phyloP scores from a whole-genome alignment of 208 protist genomes.

The Porcisia hertigi region DNA sequence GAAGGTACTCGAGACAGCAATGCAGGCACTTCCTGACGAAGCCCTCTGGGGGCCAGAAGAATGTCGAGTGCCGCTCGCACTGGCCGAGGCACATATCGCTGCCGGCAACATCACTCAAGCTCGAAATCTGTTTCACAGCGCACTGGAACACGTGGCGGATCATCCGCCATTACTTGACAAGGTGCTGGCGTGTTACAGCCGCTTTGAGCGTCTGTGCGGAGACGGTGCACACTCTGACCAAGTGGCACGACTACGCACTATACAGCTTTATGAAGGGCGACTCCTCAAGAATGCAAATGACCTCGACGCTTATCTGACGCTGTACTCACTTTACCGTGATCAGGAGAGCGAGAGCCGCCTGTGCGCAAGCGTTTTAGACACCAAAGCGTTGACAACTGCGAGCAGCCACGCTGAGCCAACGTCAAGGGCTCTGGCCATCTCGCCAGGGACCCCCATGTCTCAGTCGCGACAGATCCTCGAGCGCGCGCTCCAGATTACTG shows the following conservation, averaged over 20 bases:
- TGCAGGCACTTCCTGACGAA: slow-evolving; percentile 70
- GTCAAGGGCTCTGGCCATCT: background rate
- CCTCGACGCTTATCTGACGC: slow-evolving; percentile 69
- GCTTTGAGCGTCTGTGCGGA: slow-evolving; percentile 65
- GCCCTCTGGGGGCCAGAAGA: slow-evolving; percentile 40
- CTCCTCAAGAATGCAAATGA: slow-evolving; percentile 52
- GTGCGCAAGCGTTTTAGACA: background rate
- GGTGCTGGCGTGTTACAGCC: slow-evolving; percentile 62
- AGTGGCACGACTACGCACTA: slow-evolving; percentile 39
- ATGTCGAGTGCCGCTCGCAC: slow-evolving; percentile 72
- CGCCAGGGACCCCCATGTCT: background rate
- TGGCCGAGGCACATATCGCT: slow-evolving; percentile 50
- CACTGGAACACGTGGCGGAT: slow-evolving; percentile 47
- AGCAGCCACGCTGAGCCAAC: background rate
- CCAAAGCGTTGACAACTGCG: background rate
- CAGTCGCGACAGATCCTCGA: slow-evolving; percentile 21
- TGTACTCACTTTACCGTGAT: slow-evolving; percentile 72
- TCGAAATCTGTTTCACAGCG: slow-evolving; percentile 49
- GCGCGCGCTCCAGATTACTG: slow-evolving; percentile 31
- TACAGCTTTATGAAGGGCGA: slow-evolving; percentile 63
- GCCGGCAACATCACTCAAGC: slow-evolving; percentile 39
- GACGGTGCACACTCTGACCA: slow-evolving; percentile 40
- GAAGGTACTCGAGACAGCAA: slow-evolving; percentile 67
- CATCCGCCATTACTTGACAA: slow-evolving; percentile 37
- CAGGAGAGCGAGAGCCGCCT: slow-evolving; percentile 22